Conservation (phyloP, 495 filamentous ascomycete species). For the Penicillium simplicissimum region DNA sequence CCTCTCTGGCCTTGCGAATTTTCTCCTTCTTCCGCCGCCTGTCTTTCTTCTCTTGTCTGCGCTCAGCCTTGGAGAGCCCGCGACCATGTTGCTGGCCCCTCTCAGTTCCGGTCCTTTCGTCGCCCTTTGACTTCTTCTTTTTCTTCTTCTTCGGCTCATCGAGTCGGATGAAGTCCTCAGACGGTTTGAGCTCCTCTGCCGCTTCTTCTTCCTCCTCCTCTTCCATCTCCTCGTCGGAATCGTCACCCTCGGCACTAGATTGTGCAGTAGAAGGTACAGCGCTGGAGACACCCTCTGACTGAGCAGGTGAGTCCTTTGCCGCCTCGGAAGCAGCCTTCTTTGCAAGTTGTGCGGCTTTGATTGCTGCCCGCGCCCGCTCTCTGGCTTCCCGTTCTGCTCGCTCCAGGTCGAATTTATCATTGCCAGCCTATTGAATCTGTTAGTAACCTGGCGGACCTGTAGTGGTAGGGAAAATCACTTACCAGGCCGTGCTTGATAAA, state of each 20-base stretch:
- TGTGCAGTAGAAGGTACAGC: slow-evolving; percentile 27
- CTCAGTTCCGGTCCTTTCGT: slow-evolving; percentile 21
- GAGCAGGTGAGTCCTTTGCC: slow-evolving; percentile 13
- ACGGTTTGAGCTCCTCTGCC: background rate
- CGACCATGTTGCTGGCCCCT: slow-evolving; percentile 27
- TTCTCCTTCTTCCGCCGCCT: slow-evolving; percentile 42
- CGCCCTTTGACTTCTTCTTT: slow-evolving; percentile 26
- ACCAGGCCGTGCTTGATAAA: slow-evolving; percentile 81
- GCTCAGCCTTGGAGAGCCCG: slow-evolving; percentile 32
- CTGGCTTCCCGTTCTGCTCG: slow-evolving; percentile 54
- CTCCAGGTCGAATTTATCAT: slow-evolving; percentile 60
- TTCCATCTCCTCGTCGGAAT: slow-evolving; percentile 26
- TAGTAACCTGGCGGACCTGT: slow-evolving; percentile 4
- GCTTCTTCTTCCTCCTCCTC: slow-evolving; percentile 9
- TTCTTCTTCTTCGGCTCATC: slow-evolving; percentile 5
- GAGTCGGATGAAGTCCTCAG: background rate
- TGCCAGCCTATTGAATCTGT: slow-evolving; percentile 53
- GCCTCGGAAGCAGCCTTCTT: slow-evolving; percentile 30
- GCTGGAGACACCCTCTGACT: slow-evolving; percentile 17
- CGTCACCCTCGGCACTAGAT: slow-evolving; percentile 26
- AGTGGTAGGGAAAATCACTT: slow-evolving; percentile 22
- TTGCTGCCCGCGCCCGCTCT: slow-evolving; percentile 51
- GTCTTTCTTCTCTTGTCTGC: slow-evolving; percentile 35
- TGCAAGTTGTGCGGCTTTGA: slow-evolving; percentile 49
- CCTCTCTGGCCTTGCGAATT: slow-evolving; percentile 32